Base-by-base conservation (phyloP, 306 rosid genomes). In the Echinosophora koreensis region DNA sequence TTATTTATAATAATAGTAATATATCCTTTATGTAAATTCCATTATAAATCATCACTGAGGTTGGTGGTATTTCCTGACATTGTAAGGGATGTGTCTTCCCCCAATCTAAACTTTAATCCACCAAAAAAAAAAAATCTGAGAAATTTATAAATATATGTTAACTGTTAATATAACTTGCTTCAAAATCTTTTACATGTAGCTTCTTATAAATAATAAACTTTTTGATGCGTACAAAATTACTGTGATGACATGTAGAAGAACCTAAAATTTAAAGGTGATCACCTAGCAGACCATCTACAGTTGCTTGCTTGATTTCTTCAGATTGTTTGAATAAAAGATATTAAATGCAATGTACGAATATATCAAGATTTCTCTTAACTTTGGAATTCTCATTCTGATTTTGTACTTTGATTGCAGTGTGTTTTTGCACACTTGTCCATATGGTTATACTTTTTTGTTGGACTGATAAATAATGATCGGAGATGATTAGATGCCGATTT, bases 401-500 rank as follows among this genome's bases (percentile, higher is more conserved):
- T 27, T 28, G 32, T 66, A 16, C 15, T 42, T 5, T 7, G 22
- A 56, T 72, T 56, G 41, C n/a, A 38, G 1, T 14, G 66, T 38
- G 44, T 44, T 17, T 10, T 12, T 71, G 27, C 52, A 38, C 77
- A 49, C 3, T 73, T 44, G 50, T 44, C 10, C 14, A 9, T 11
- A 17, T 6, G 39, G 18, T 14, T 44, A 27, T 13, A 55, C 56
- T 51, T 65, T 76, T 76, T 18, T 44, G 46, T 8, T 7, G 50
- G 30, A 50, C 39, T 73, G 49, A 30, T 56, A 30, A 80, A 80
- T 56, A 71, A 84, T 72, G 76, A 72, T 81, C 70, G 71, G 52
- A 30, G 70, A 55, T 81, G 83, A 84, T 84, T 81, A 76, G 87
- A 76, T 80, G 58, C 59, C 84, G 80, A 84, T 84, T 84, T 49